Conservation (phyloP, 192 early-diverging fungal genomes). For the Chytriomyces sp. region DNA sequence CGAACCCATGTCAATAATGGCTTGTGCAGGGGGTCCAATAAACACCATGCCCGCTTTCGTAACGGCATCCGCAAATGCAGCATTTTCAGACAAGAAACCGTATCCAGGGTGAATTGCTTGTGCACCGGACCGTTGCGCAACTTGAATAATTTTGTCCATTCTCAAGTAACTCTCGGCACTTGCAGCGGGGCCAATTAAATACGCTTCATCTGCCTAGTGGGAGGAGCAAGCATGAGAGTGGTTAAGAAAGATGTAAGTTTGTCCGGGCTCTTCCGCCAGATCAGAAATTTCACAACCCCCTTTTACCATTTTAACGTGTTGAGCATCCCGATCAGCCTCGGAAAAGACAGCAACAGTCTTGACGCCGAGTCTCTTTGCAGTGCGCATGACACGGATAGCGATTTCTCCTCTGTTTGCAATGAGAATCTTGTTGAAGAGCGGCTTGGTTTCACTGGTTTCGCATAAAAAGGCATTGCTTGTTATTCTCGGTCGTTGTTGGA, state of each 20-base stretch:
- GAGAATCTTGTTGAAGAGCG: constrained; percentile 93
- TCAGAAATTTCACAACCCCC: no score
- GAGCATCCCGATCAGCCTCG: constrained; percentile 82
- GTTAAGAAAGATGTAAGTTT: no score
- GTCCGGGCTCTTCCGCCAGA: no score
- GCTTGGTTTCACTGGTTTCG: constrained; percentile 27
- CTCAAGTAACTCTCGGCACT: constrained; percentile 83
- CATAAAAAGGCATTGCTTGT: no score
- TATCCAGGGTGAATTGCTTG: constrained; percentile 98
- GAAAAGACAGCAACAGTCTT: constrained; percentile 93
- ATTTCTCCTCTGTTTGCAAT: constrained; percentile 86
- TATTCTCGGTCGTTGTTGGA: no score
- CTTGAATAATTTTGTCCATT: constrained; percentile 80
- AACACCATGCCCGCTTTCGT: constrained; percentile 71
- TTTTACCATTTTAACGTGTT: constrained; percentile 87
- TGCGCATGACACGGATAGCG: constrained; percentile 60
- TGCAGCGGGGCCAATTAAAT: constrained; percentile 83
- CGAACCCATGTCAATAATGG: constrained; percentile 91
- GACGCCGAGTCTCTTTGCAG: constrained; percentile 87
- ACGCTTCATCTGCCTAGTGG: constrained; percentile 87
- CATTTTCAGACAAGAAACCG: constrained; percentile 95
- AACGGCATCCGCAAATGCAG: constrained; percentile 81
- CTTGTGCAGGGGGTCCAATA: constrained; percentile 87
- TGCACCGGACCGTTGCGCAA: constrained; percentile 74
- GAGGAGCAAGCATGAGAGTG: no score